Base-by-base conservation (phyloP, 2,329 filamentous ascomycete species). In the Hypomyces perniciosus region DNA sequence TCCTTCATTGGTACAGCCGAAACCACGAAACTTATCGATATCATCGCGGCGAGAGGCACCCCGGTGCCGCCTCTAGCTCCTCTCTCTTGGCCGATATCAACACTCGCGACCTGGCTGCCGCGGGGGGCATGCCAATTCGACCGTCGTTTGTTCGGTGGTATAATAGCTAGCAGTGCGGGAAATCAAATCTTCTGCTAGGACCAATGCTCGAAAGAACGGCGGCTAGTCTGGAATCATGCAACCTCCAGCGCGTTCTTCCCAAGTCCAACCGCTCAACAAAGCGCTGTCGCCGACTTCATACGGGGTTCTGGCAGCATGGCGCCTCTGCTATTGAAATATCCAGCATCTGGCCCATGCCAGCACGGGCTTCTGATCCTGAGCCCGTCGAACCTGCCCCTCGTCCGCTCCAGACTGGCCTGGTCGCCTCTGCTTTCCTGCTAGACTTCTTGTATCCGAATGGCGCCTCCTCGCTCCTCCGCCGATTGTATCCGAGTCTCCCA, bases 151-250 rank as follows among this genome's bases (percentile, higher is more conserved):
- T n/a, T 26, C 43, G 26, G 42, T 46, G 29, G 30, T 44, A 44
- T 46, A 45, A 29, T 45, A 48, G 38, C 44, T 39, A 39, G 45
- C 44, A 26, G 9, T 33, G 46, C 47, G 33, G 46, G 34, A 42
- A 42, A 31, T 38, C 43, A 41, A 46, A 46, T 26, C 31, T 50
- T 26, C 51, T 43, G 42, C 31, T 51, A 51, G 52, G 53, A 49
- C 71, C 68, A 65, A 80, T 81, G 77, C 75, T 81, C 60, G 78
- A 81, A 71, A 75, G 77, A 72, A 78, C 78, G 51, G 76, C 77
- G 38, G 72, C 74, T 54, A 72, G 70, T 65, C 66, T 81, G 66
- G 79, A 81, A 73, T 73, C 77, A 65, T 75, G 76, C 69, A 71
- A 71, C 58, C 68, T 81, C 63, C 75, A 76, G 64, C 72, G 77